Conservation (phyloP, 768 basidiomycete genomes). For the Hemileccinum impolitum region DNA sequence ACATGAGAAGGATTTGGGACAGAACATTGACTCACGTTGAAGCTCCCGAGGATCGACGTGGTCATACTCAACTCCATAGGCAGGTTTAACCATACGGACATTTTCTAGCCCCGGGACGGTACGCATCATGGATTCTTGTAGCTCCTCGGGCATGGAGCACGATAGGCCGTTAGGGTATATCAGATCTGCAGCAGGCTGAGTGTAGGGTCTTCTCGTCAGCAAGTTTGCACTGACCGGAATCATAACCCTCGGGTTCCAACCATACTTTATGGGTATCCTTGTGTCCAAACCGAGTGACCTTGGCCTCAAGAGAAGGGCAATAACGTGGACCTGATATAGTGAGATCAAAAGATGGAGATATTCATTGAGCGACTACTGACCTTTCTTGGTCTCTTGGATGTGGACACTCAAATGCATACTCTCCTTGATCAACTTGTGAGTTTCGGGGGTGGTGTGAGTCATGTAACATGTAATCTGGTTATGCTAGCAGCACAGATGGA, state of each 20-base stretch:
- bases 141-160: slow-evolving; percentile 81
- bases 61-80: slow-evolving; percentile 93
- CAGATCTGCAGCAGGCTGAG: slow-evolving; percentile 47
- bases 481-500: slow-evolving; percentile 38
- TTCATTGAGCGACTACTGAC: slow-evolving; percentile 31
- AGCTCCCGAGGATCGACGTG: slow-evolving; percentile 85
- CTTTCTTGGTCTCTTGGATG: slow-evolving; percentile 87
- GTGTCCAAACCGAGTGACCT: slow-evolving; percentile 74
- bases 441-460: slow-evolving; percentile 68
- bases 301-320: slow-evolving; percentile 88
- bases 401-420: slow-evolving; percentile 79
- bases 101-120: slow-evolving; percentile 84
- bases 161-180: slow-evolving; percentile 92
- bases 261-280: slow-evolving; percentile 74
- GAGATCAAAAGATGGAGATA: background rate
- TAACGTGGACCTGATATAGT: slow-evolving; percentile 70
- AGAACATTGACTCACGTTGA: slow-evolving; percentile 45
- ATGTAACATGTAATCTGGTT: slow-evolving; percentile 72
- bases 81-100: slow-evolving; percentile 78
- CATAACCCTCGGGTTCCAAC: slow-evolving; percentile 92
- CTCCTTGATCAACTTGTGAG: slow-evolving; percentile 71
- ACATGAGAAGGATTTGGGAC: background rate
- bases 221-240: slow-evolving; percentile 56
- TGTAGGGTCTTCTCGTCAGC: background rate
- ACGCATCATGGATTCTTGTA: slow-evolving; percentile 79